Percentiles rank a stretch among this genome's conserved stretches.
These are phyloP conservation scores for Oryza australiensis DNA, from an alignment of 176 grass and related monocot species.

Conservation along the genomic window DNA sequence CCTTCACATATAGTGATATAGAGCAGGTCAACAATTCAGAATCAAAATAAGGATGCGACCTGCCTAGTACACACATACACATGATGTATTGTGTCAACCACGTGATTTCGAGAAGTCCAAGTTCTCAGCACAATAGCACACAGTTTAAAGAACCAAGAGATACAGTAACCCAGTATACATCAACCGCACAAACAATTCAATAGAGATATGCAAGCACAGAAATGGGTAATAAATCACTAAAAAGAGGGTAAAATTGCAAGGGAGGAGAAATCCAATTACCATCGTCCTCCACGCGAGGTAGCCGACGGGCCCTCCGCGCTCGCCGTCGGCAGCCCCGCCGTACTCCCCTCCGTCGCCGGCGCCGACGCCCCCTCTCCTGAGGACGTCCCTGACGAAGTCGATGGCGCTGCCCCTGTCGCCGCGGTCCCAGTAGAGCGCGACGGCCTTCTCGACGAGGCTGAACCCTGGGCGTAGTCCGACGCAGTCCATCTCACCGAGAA, in stretches of 20 bases:
- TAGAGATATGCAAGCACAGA: neutral
- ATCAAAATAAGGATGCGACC: slow-evolving; percentile 5
- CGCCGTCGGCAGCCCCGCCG: slow-evolving; percentile 23
- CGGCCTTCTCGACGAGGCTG: slow-evolving; percentile 93
- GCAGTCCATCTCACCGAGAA: slow-evolving; percentile 97
- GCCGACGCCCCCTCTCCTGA: slow-evolving; percentile 64
- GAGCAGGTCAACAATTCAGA: neutral
- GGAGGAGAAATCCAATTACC: slow-evolving; percentile 43
- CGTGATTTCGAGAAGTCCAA: neutral
- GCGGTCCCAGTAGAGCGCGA: slow-evolving; percentile 90
- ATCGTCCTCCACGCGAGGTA: slow-evolving; percentile 96
- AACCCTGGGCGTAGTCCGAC: slow-evolving; percentile 85
- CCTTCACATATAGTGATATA: neutral
- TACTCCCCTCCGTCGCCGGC: slow-evolving; percentile 49
- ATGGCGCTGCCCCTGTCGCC: slow-evolving; percentile 61
- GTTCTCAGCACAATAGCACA: neutral
- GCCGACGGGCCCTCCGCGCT: slow-evolving; percentile 71
- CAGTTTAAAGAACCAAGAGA: neutral
- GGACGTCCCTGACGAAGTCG: slow-evolving; percentile 84
- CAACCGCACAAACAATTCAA: neutral
- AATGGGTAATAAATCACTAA: neutral
- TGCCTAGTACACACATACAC: neutral
- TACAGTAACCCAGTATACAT: neutral
- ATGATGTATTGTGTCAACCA: neutral
- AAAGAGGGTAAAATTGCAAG: neutral